Evolutionary conservation across 768 basidiomycete species (phyloP), one percentile per base, ranked within the genome.

Genomic region (Asterophora lycoperdoides): DNA sequence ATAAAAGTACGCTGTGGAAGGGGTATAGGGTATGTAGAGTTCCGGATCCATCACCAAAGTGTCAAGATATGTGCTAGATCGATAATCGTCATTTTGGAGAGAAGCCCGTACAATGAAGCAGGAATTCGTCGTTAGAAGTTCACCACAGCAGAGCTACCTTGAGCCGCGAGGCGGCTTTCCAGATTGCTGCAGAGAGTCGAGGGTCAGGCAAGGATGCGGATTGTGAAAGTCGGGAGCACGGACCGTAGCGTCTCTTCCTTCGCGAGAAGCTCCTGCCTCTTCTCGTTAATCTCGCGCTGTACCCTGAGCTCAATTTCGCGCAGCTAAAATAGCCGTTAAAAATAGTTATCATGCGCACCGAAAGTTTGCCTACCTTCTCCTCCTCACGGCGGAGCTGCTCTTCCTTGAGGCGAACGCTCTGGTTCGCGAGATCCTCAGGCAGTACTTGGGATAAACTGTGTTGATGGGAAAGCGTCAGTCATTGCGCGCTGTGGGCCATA

Each of bases 321-420:
- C 28, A 94, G 72, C 80, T 85, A 60, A 20, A 30, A 32, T 14
- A 13, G 4, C 39, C 8, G n/a, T 41, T 15, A 26, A 26, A 8
- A 10, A 19, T 15, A 41, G 4, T 36, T 15, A 13, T 41, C 1
- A 3, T 26, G 40, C n/a, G 40, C 2, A 38, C 13, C 15, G 30
- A 54, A 44, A 42, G 15, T 5, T 10, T 26, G 35, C 60, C 35
- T 18, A 81, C 80, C 74, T 89, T 90, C 73, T 92, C 89, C 63
- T 90, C 88, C 64, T 93, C 92, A 55, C 84, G 74, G 49, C 89
- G 80, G 35, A 94, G 81, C 63, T 93, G 89, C 61, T 94, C 90
- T 66, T 93, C 91, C 73, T 93, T 93, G 71, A 93, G 76, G 48
- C 86, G 78, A 33, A 91, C 88, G 53, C 82, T 83, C 68, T 94